phyloP scores from a whole-genome alignment of 2,329 filamentous ascomycete genomes.

The Microsporum audouinii region DNA sequence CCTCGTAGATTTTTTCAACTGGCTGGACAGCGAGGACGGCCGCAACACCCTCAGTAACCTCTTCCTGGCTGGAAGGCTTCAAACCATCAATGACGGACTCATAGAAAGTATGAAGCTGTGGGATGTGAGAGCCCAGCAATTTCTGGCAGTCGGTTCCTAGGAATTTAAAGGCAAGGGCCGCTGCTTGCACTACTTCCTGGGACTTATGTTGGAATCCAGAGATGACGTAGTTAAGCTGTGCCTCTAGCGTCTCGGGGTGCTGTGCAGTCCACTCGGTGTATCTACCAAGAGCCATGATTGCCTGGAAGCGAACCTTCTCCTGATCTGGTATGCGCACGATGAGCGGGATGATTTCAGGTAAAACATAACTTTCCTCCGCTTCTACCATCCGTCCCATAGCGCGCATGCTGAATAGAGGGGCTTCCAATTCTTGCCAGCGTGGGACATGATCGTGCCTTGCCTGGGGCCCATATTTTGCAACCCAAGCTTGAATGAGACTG shows the following conservation, averaged over 20 bases:
- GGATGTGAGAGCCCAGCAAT: conserved; percentile 68
- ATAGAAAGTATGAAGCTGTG: conserved; percentile 85
- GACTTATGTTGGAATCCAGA: conserved; percentile 81
- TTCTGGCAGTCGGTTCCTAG: conserved; percentile 92
- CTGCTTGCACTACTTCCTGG: conserved; percentile 80
- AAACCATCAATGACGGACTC: conserved; percentile 78
- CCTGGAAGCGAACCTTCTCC: conserved; percentile 95
- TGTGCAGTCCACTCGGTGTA: conserved; percentile 97
- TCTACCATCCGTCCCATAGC: conserved; percentile 96
- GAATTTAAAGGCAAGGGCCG: conserved; percentile 90
- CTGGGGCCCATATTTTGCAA: conserved; percentile 65
- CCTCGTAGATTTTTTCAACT: conserved; percentile 63
- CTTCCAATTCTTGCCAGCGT: conserved; percentile 92
- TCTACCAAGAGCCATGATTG: conserved; percentile 90
- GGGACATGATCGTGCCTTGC: conserved; percentile 65
- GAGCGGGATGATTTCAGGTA: conserved; percentile 84
- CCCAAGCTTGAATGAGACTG: conserved; percentile 76
- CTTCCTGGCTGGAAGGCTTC: conserved; percentile 78
- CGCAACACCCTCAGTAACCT: conserved; percentile 90
- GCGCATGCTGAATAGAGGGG: conserved; percentile 85
- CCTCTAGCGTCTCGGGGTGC: conserved; percentile 81
- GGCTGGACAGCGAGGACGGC: conserved; percentile 83
- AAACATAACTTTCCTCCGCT: conserved; percentile 70
- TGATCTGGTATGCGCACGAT: conserved; percentile 90
- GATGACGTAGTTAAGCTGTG: conserved; percentile 92